Conservation (phyloP, 225 moss, liverwort and hornwort genomes). For the Marchantia polymorpha region DNA sequence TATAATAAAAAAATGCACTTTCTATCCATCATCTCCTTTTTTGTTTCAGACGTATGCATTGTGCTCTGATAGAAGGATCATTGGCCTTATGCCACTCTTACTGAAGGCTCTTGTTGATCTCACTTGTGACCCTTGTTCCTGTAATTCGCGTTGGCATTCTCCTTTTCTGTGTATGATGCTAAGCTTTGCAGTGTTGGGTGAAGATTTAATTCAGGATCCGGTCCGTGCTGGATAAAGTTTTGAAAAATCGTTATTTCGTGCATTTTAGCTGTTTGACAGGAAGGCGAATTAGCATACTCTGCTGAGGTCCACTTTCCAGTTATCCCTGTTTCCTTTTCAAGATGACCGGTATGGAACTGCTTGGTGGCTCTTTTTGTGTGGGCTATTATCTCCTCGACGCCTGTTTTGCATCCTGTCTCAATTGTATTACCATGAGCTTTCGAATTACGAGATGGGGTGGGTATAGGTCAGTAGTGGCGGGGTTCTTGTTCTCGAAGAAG, state of each 20-base stretch:
- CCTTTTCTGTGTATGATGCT: background rate
- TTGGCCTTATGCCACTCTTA: too few species aligned
- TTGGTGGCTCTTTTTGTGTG: background rate
- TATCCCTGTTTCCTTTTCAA: conserved; percentile 9
- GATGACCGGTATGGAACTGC: conserved; percentile 18
- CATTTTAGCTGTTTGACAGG: conserved; percentile 14
- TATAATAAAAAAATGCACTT: too few species aligned
- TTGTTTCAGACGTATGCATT: too few species aligned
- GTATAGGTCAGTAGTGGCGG: background rate
- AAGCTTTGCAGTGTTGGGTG: background rate
- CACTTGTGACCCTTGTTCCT: background rate
- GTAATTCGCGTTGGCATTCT: background rate
- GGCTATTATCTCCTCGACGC: background rate
- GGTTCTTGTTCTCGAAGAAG: background rate
- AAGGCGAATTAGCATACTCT: conserved; percentile 16
- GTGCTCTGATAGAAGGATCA: too few species aligned
- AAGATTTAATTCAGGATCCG: background rate
- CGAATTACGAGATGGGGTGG: background rate
- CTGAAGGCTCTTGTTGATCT: background rate
- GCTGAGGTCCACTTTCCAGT: conserved; percentile 12
- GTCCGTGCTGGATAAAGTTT: background rate
- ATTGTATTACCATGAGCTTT: background rate
- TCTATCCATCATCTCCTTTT: too few species aligned
- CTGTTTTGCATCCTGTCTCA: background rate
- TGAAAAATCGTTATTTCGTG: background rate